A percentile compares a stretch with the other conserved stretches of the same genome.
phyloP scores from a whole-genome alignment of 1,139 yeast species.

The Geotrichum macrosporum region DNA sequence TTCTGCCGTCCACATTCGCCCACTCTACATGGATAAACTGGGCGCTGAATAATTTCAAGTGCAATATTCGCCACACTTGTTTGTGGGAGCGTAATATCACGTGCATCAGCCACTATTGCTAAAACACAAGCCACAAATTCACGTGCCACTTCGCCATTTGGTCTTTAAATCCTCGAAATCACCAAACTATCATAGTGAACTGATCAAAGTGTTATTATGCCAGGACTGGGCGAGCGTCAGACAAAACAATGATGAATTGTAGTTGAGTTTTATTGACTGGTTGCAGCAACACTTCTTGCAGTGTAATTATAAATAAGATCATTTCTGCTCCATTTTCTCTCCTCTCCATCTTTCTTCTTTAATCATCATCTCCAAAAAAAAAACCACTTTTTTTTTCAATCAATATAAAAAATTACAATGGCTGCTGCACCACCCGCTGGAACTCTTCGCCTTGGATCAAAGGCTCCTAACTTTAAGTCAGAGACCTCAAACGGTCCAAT shows the following conservation, averaged over 20 bases:
- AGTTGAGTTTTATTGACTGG: too few species aligned
- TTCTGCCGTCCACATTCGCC: too few species aligned
- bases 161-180: too few species aligned
- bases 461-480: constrained; percentile 75
- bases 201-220: too few species aligned
- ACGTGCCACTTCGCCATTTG: constrained; percentile 17
- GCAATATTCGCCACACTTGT: not conserved
- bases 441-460: constrained; percentile 53
- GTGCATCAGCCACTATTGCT: not conserved
- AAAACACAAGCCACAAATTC: constrained; percentile 8
- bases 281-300: too few species aligned
- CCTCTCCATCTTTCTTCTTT: not conserved
- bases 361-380: constrained; percentile 4
- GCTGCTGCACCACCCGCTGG: constrained; percentile 27
- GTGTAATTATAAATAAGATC: not conserved
- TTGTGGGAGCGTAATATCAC: not conserved
- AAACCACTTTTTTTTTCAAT: too few species aligned
- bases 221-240: too few species aligned
- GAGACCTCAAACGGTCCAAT: constrained; percentile 71
- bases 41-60: too few species aligned
- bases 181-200: too few species aligned
- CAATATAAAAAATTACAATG: too few species aligned
- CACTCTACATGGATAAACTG: too few species aligned
- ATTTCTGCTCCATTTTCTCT: not conserved
- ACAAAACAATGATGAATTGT: not conserved